Conservation (phyloP, 331 rosid genomes). For the Pyracantha coccinea region DNA sequence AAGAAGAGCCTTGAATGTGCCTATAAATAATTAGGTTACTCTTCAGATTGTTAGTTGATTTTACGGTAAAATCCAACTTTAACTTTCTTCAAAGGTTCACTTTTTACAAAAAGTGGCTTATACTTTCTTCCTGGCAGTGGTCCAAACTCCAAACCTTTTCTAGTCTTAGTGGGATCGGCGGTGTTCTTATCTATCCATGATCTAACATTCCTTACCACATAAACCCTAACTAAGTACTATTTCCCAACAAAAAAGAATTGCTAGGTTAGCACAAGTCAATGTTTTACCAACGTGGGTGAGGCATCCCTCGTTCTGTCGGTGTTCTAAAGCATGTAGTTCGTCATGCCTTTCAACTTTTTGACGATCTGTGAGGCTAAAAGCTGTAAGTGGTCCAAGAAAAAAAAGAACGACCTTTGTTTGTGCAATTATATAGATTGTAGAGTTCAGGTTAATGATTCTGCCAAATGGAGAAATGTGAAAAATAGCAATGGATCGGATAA, state of each 20-base stretch:
- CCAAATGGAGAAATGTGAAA: not conserved
- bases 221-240: not conserved
- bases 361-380: not conserved
- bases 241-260: not conserved
- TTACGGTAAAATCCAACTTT: rapidly evolving
- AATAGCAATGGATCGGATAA: not conserved
- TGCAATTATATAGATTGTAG: not conserved
- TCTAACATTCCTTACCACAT: not conserved
- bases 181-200: not conserved
- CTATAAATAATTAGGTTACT: too few species aligned
- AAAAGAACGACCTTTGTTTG: not conserved
- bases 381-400: not conserved
- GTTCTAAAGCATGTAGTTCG: not conserved
- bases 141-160: not conserved
- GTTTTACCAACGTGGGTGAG: not conserved
- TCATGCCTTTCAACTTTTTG: not conserved
- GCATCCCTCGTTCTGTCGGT: not conserved
- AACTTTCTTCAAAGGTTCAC: conserved; percentile 12
- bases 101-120: conserved; percentile 31
- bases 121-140: not conserved
- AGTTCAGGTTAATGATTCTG: not conserved
- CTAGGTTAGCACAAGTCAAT: not conserved
- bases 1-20: too few species aligned
- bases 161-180: not conserved
- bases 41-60: too few species aligned